Base-by-base conservation (phyloP, 768 basidiomycete genomes). In the Psilocybe cubensis region DNA sequence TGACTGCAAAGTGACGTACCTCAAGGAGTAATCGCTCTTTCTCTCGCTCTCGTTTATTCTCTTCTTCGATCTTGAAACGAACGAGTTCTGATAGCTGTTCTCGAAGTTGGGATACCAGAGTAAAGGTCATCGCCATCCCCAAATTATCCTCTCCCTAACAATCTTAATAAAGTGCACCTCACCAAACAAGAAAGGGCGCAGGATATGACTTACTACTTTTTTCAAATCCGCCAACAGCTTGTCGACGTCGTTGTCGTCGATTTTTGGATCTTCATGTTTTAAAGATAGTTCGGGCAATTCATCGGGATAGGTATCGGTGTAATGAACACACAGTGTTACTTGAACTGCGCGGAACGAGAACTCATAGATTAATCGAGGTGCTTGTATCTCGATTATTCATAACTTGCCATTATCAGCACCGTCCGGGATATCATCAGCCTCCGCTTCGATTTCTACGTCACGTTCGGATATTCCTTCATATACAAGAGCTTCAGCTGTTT, bases 41-140 rank as follows among this genome's bases (percentile, higher is more conserved):
- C 73, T 98, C 92, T 54, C 70, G 80, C 52, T 87, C 92, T 66
- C 84, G 86, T 61, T 79, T 77, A 52, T 79, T 77, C 60, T 74
- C 79, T 57, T 72, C 79, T 55, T 86, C 86, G 18, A 76, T 78
- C 61, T 92, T 83, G 42, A 73, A 66, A 35, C 81, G 81, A 31
- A 94, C 83, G 23, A 96, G 74, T 17, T 69, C 66, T 4, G 87
- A 83, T 14, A 98, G 76, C 48, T 84, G 79, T 72, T 98, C 95
- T 61, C 91, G 81, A 43, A 97, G 81, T 64, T 91, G 88, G 0
- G 91, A 89, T 10, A 94, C 88, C 17, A 99, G 79, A 0, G 96
- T 94, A 69, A 97, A 99, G 17, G 95, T 96, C 95, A 98, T 98
- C 2, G 97, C 95, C 89, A 96, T 96, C 41, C 94, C 94, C 20